A percentile compares a stretch with the other conserved stretches of the same genome.
Conservation (phyloP, 2,329 filamentous ascomycete species). For the Zasmidium citrigriseum region DNA sequence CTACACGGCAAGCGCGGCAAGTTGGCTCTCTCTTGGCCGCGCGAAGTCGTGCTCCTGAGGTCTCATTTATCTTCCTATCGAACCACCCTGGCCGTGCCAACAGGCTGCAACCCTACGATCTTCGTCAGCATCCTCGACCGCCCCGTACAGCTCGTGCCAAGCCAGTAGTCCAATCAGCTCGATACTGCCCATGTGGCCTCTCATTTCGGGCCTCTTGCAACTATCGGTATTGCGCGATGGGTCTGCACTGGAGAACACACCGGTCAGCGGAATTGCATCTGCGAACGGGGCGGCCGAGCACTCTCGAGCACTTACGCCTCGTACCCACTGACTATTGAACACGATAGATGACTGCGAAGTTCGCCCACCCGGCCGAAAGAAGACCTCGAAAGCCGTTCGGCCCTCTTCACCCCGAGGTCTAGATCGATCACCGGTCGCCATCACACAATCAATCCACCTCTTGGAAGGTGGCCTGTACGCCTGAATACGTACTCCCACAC, state of each 20-base stretch:
- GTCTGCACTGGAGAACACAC: background rate
- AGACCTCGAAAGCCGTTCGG: background rate
- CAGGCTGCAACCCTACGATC: background rate
- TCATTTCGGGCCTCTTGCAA: background rate
- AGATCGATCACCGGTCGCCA: background rate
- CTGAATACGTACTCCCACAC: background rate
- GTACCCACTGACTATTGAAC: background rate
- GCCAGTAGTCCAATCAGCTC: background rate
- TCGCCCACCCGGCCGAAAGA: background rate
- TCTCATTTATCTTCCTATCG: background rate
- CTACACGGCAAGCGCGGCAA: constrained; percentile 14
- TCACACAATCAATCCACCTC: background rate
- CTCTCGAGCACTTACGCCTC: background rate
- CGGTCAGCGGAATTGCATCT: background rate
- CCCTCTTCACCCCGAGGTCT: background rate
- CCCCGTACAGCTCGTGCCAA: background rate
- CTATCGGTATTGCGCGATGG: background rate
- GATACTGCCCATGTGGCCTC: background rate
- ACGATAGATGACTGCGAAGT: background rate
- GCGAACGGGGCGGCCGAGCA: background rate
- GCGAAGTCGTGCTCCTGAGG: background rate
- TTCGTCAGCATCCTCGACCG: background rate
- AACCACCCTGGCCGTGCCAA: background rate
- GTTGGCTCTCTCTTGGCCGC: constrained; percentile 10
- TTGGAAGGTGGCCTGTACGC: background rate